Evolutionary conservation across 768 basidiomycete species (phyloP), one percentile per base, ranked within the genome.

Genomic region (Grammothele lineata): DNA sequence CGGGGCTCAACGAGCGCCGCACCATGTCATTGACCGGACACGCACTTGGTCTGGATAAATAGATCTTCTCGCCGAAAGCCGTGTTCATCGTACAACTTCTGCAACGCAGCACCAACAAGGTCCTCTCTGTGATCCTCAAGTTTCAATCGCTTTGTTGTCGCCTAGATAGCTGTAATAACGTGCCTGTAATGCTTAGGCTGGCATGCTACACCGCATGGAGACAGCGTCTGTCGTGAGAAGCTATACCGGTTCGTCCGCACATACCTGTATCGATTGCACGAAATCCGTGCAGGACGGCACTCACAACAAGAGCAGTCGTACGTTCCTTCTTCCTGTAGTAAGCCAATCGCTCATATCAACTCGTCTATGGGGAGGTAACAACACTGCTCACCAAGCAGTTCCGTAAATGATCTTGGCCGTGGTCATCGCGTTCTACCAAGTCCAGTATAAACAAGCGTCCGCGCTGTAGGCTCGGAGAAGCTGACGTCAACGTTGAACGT

Each of bases 231-330:
- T 14, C 43, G 15, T 9, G n/a, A n/a, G 2, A 32, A 25, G 37
- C 11, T 1, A 5, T 14, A 37, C 64, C 42, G 59, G 78, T 81
- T 76, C 73, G 53, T 86, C 85, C 57, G 85, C 83, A n/a, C 59
- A 85, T 85, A 75, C 87, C 88, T n/a, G 87, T 91, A 57, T 93
- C 91, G 23, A 92, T 80, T 4, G 85, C 88, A 37, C 82, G 69
- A 61, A 92, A 92, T 5, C 91, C 90, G 53, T 78, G 75, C 32
- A 84, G 65, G 45, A 92, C 78, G 9, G 91, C 91, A 45, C 70
- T 74, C 40, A 84, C 66, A 17, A 92, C 88, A 3, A 91, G 75
- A 4, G 70, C 65, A 0, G 80, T 67, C 1, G 91, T 92, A 19
- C 72, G 64, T 45, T 85, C 83, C 57, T 82, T 82, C 70, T 92